These are phyloP conservation scores for barley (Hordeum vulgare) DNA, from an alignment of 176 grass and related monocot genomes.

Conservation along the genomic window MorexV3_pseudomolecules_assembly NC_058523.1:552723131-552723630, in stretches of 20 bases:
- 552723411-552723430: slow-evolving; percentile 69
- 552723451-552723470: slow-evolving; percentile 72
- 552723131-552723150: slow-evolving; percentile 7
- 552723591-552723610: slow-evolving; percentile 6
- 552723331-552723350: too few species aligned
- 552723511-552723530: slow-evolving; percentile 55
- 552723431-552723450: slow-evolving; percentile 53
- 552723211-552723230: too few species aligned
- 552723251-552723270: too few species aligned
- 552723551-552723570: background rate
- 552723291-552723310: too few species aligned
- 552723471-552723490: slow-evolving; percentile 62
- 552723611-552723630: background rate
- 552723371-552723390: too few species aligned
- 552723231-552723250: too few species aligned
- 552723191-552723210: too few species aligned
- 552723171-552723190: too few species aligned
- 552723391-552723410: background rate
- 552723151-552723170: background rate
- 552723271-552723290: too few species aligned
- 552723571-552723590: too few species aligned
- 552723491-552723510: slow-evolving; percentile 53
- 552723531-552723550: background rate
- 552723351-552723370: too few species aligned
- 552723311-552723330: too few species aligned